Evolutionary conservation across 1,284 basidiomycete genomes (phyloP), one percentile per base, ranked within the genome.

Genomic region (Naganishia liquefaciens): DNA sequence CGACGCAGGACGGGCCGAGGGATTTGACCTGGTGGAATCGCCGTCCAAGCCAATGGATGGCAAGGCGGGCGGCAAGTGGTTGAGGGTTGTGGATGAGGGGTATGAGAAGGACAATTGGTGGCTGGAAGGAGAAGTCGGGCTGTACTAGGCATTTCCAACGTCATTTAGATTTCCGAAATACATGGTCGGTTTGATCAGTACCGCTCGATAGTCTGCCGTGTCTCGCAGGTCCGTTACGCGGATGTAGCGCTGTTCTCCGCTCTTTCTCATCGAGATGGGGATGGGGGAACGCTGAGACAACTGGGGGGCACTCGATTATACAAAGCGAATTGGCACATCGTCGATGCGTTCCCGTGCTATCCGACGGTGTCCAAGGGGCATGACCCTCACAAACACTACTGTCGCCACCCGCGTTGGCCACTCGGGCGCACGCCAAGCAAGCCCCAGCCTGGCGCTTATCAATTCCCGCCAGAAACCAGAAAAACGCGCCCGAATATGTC

Each of bases 101-200:
- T 94, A 91, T 90, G 91, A 94, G 66, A 74, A 74, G 54, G 79
- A 80, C 65, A 80, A 80, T 70, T 80, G 79, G 79, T 79, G 77
- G 74, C 68, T 79, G 30, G 77, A 79, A 65, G 75, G 73, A 0
- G 75, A 76, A 64, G 76, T 79, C 0, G 76, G 75, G 30, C 23
- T 66, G 42, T 65, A 55, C 13, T 53, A 17, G 19, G 6, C 13
- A 7, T 21, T 21, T n/a, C n/a, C n/a, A n/a, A n/a, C n/a, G n/a
- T n/a, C n/a, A n/a, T n/a, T n/a, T n/a, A n/a, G n/a, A n/a, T n/a
- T n/a, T n/a, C n/a, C n/a, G n/a, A n/a, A n/a, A n/a, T n/a, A n/a
- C n/a, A n/a, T n/a, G n/a, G n/a, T n/a, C n/a, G n/a, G n/a, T n/a
- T n/a, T n/a, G n/a, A n/a, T n/a, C n/a, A n/a, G n/a, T n/a, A n/a